These are phyloP conservation scores for Evansstolkia leycettana DNA, from an alignment of 495 filamentous ascomycete species.

Conservation along the genomic window DNA sequence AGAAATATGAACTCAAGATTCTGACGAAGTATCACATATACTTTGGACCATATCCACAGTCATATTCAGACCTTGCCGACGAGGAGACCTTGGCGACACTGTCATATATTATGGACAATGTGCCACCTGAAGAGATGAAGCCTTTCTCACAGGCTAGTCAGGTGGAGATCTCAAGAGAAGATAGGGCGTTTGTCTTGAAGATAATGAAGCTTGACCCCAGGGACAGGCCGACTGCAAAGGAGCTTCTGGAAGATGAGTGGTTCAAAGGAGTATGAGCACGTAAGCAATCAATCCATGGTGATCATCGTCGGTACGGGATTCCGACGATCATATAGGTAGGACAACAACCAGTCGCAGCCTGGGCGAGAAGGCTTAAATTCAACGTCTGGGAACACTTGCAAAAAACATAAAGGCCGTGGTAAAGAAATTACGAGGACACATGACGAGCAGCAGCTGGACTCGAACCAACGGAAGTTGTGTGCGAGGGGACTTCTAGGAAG, in stretches of 20 bases:
- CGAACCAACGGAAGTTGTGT: too few relatives aligned
- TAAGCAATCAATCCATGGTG: too few relatives aligned
- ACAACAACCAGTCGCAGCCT: too few relatives aligned
- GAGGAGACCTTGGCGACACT: slow-evolving; percentile 4
- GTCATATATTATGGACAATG: slow-evolving; percentile 6
- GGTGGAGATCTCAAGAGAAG: slow-evolving; percentile 6
- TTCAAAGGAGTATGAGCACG: not conserved
- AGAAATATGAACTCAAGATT: slow-evolving; percentile 28
- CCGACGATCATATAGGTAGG: too few relatives aligned
- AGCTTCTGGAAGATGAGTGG: slow-evolving; percentile 10
- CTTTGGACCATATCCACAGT: slow-evolving; percentile 31
- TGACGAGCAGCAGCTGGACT: too few relatives aligned
- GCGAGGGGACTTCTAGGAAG: too few relatives aligned
- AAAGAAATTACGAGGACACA: too few relatives aligned
- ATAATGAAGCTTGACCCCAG: slow-evolving; percentile 12
- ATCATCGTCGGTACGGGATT: too few relatives aligned
- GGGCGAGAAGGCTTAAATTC: too few relatives aligned
- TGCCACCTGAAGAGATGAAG: slow-evolving; percentile 6
- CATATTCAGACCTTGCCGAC: slow-evolving; percentile 16
- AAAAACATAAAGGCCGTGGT: too few relatives aligned
- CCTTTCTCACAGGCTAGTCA: slow-evolving; percentile 5
- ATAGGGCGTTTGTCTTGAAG: slow-evolving; percentile 8
- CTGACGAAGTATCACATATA: slow-evolving; percentile 6
- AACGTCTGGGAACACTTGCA: too few relatives aligned
- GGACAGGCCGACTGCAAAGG: slow-evolving; percentile 9